Evolutionary conservation across 139 green algal species (phyloP).

Genomic region (Klebsormidium nitens): DNA sequence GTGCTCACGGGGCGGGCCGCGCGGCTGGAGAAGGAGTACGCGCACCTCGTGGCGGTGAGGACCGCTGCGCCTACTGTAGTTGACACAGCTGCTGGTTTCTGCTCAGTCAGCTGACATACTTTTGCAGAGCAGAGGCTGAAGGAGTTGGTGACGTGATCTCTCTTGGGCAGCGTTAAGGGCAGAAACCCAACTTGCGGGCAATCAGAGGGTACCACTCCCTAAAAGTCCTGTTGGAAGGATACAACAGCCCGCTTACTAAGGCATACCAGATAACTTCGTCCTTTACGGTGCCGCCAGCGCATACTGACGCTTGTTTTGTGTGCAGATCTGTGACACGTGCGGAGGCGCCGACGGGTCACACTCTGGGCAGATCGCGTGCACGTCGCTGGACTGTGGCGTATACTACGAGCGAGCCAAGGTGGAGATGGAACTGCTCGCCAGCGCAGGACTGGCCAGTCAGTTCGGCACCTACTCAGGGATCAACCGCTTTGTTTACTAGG

Average conservation of each 20-base stretch:
- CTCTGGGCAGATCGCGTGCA: constrained; percentile 59
- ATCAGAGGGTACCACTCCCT: too few relatives aligned
- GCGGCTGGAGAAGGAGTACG: constrained; percentile 6
- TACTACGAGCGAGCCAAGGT: constrained; percentile 86
- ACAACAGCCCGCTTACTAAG: too few relatives aligned
- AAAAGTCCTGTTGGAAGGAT: too few relatives aligned
- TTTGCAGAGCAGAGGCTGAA: too few relatives aligned
- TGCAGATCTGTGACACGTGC: constrained; percentile 50
- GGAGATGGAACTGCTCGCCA: constrained; percentile 3
- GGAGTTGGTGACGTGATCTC: too few relatives aligned
- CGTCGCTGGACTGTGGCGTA: constrained; percentile 81
- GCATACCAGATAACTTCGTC: too few relatives aligned
- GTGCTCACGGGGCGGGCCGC: constrained; percentile 7
- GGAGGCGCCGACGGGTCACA: constrained; percentile 21
- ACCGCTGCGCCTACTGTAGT: neutral
- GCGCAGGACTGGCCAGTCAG: neutral
- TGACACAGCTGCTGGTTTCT: neutral
- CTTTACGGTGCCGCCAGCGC: too few relatives aligned
- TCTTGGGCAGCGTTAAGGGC: too few relatives aligned
- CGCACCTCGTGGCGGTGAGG: constrained; percentile 11
- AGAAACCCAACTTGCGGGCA: too few relatives aligned
- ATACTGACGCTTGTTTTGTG: neutral
- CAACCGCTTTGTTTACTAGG: too few relatives aligned
- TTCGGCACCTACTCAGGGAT: too few relatives aligned
- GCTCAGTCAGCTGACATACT: too few relatives aligned